phyloP scores from a whole-genome alignment of 1,139 yeast genomes.

The Blastobotrys ciferrii region DNA sequence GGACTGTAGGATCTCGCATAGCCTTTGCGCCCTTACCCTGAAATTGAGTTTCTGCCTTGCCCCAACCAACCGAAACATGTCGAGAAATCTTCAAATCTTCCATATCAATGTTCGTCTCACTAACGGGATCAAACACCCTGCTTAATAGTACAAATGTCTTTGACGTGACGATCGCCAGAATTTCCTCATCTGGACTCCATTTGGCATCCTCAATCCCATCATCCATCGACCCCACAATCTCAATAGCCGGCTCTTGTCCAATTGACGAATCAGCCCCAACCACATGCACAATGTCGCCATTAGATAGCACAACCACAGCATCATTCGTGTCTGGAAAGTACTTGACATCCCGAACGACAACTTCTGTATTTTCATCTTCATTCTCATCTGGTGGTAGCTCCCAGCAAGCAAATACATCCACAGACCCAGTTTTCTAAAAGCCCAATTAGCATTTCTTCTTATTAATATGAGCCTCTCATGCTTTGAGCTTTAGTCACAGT shows the following conservation, averaged over 20 bases:
- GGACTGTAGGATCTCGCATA: slow-evolving; percentile 93
- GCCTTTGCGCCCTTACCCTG: slow-evolving; percentile 91
- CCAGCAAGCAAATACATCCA: slow-evolving; percentile 29
- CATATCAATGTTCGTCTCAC: slow-evolving; percentile 57
- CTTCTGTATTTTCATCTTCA: background rate
- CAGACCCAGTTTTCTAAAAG: slow-evolving; percentile 27
- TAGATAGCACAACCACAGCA: slow-evolving; percentile 33
- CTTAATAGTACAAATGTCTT: slow-evolving; percentile 66
- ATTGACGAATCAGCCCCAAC: slow-evolving; percentile 64
- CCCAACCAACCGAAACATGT: slow-evolving; percentile 99
- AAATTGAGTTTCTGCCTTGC: slow-evolving; percentile 94
- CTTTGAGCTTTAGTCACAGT: no score
- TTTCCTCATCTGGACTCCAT: slow-evolving; percentile 94
- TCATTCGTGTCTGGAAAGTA: slow-evolving; percentile 32
- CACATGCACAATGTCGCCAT: slow-evolving; percentile 57
- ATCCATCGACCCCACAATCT: slow-evolving; percentile 84
- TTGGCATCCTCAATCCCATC: slow-evolving; percentile 67
- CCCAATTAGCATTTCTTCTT: slow-evolving; percentile 8
- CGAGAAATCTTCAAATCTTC: slow-evolving; percentile 70
- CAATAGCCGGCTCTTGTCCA: slow-evolving; percentile 39
- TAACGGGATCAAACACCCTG: slow-evolving; percentile 74
- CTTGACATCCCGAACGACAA: slow-evolving; percentile 20
- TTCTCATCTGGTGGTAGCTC: slow-evolving; percentile 19
- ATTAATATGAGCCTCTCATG: no score
- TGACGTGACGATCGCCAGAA: slow-evolving; percentile 61